Conservation (phyloP, 495 filamentous ascomycete genomes). For the Pyronema domesticum region DNA sequence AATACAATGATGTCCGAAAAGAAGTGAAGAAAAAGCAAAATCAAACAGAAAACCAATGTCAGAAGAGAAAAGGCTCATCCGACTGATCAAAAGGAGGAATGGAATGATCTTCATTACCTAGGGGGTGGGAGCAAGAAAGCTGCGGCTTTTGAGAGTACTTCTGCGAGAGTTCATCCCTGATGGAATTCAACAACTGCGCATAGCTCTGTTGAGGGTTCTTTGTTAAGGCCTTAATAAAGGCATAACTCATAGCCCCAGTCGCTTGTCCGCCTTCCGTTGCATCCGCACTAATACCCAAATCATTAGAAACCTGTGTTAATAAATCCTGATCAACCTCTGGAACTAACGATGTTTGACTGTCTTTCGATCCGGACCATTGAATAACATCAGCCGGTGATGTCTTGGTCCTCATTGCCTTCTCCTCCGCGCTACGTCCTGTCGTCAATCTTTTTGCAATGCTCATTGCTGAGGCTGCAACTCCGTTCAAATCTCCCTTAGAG, state of each 20-base stretch:
- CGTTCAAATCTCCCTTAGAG: conserved; percentile 70
- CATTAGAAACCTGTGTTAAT: background rate
- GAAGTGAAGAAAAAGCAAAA: conserved; percentile 1
- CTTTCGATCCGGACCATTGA: conserved; percentile 95
- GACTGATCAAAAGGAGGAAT: conserved; percentile 16
- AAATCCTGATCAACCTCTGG: background rate
- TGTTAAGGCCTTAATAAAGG: conserved; percentile 82
- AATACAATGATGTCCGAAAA: background rate
- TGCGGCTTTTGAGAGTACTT: conserved; percentile 96
- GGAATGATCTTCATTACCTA: conserved; percentile 44
- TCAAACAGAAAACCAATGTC: conserved; percentile 1
- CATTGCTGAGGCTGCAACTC: conserved; percentile 62
- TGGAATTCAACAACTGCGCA: conserved; percentile 84
- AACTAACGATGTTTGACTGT: conserved; percentile 80
- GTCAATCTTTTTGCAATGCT: conserved; percentile 89
- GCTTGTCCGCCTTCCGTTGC: conserved; percentile 59
- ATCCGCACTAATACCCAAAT: conserved; percentile 34
- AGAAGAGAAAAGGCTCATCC: conserved; percentile 20
- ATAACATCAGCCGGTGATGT: conserved; percentile 90
- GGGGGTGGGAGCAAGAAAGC: conserved; percentile 85
- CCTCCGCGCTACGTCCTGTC: conserved; percentile 60
- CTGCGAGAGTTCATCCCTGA: conserved; percentile 71
- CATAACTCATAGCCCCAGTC: conserved; percentile 95
- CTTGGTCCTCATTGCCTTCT: conserved; percentile 69
- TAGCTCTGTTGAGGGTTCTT: conserved; percentile 98